Conservation (phyloP, 345 rosid genomes). For the Bruguiera gymnorhiza region DNA sequence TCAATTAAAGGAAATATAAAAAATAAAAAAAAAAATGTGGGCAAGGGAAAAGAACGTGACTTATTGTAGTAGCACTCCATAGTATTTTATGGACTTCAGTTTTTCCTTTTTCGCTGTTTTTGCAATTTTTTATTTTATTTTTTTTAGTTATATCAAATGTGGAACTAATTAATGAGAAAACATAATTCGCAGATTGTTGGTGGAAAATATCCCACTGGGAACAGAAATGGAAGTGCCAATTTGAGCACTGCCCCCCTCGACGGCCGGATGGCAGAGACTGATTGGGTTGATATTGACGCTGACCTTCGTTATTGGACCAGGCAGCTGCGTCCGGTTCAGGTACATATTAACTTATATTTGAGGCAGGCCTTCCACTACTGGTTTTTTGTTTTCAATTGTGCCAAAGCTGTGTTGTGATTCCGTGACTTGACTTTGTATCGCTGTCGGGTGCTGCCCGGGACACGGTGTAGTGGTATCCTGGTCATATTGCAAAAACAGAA, state of each 20-base stretch:
- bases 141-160: too few relatives aligned
- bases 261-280: slow-evolving; percentile 38
- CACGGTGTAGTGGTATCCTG: slow-evolving; percentile 84
- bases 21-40: background rate
- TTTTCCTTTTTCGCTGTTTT: background rate
- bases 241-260: slow-evolving; percentile 17
- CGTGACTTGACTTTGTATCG: background rate
- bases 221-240: slow-evolving; percentile 31
- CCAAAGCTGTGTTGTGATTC: background rate
- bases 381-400: background rate
- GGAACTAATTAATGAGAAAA: background rate
- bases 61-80: too few relatives aligned
- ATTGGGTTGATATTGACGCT: slow-evolving; percentile 72
- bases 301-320: slow-evolving; percentile 74
- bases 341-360: slow-evolving; percentile 7
- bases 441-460: slow-evolving; percentile 7
- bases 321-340: slow-evolving; percentile 81
- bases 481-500: slow-evolving; percentile 92
- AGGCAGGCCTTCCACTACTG: background rate
- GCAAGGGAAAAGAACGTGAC: background rate
- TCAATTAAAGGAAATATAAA: background rate
- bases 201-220: slow-evolving; percentile 43
- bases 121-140: too few relatives aligned
- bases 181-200: slow-evolving; percentile 53
- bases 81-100: too few relatives aligned